A percentile compares a stretch with the other conserved stretches of the same genome.
phyloP scores from a whole-genome alignment of 805 yeast genomes.

The Cyberlindnera japonica region DNA sequence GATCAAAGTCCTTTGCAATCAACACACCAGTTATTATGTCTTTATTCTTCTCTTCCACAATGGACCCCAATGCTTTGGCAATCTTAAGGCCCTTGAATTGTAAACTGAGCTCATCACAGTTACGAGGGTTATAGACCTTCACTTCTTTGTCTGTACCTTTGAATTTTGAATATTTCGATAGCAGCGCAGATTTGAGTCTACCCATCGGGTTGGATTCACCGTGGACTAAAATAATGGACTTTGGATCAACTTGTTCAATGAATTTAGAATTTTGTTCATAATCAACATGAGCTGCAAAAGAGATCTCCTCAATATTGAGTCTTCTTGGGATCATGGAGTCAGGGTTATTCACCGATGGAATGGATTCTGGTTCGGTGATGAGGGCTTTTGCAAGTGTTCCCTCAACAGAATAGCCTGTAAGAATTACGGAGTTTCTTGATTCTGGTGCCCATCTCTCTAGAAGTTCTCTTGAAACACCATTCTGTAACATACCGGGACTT shows the following conservation, averaged over 20 bases:
- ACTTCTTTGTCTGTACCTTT: constrained; percentile 88
- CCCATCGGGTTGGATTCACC: constrained; percentile 99
- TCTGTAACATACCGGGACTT: constrained; percentile 97
- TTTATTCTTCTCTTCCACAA: constrained; percentile 46
- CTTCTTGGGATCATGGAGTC: constrained; percentile 85
- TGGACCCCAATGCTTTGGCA: constrained; percentile 68
- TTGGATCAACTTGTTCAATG: constrained; percentile 83
- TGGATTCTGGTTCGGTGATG: constrained; percentile 84
- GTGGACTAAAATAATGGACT: constrained; percentile 85
- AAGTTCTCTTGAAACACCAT: constrained; percentile 87
- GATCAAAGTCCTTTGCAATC: constrained; percentile 86
- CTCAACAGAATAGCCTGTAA: constrained; percentile 97
- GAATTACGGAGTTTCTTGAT: constrained; percentile 76
- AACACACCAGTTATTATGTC: constrained; percentile 72
- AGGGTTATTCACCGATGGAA: constrained; percentile 78
- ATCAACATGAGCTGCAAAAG: constrained; percentile 99
- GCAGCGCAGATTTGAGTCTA: constrained; percentile 84
- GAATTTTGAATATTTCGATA: constrained; percentile 77
- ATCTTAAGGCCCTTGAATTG: constrained; percentile 79
- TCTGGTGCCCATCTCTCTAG: constrained; percentile 98
- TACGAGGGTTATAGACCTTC: constrained; percentile 86
- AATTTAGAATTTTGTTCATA: constrained; percentile 89
- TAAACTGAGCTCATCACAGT: constrained; percentile 74
- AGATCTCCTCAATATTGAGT: constrained; percentile 83
- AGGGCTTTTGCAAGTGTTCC: constrained; percentile 96